These are phyloP conservation scores for Rostrohypoxylon terebratum DNA, from an alignment of 495 filamentous ascomycete genomes.

Conservation along the genomic window DNA sequence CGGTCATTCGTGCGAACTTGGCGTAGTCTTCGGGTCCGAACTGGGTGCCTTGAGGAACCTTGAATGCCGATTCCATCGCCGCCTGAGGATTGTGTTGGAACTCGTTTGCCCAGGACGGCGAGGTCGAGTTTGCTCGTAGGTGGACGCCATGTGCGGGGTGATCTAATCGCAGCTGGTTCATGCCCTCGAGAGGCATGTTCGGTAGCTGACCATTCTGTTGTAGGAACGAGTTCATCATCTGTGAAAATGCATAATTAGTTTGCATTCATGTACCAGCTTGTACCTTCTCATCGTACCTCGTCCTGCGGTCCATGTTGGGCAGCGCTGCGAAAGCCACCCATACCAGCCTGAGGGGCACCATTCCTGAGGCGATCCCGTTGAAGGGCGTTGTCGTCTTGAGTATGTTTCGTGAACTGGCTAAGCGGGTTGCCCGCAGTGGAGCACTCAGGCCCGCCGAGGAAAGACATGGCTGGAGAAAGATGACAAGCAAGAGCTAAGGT, in stretches of 20 bases:
- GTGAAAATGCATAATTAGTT: constrained; percentile 34
- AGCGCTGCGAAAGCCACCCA: constrained; percentile 59
- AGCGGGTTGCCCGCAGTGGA: constrained; percentile 96
- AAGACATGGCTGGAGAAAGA: constrained; percentile 74
- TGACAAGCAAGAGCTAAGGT: not conserved
- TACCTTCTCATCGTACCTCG: constrained; percentile 50
- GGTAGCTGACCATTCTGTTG: constrained; percentile 70
- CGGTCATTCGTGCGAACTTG: constrained; percentile 78
- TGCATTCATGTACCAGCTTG: not conserved
- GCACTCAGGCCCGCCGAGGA: constrained; percentile 89
- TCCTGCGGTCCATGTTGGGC: constrained; percentile 57
- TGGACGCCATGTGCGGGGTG: constrained; percentile 59
- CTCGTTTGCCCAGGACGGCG: constrained; percentile 67
- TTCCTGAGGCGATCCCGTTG: constrained; percentile 89
- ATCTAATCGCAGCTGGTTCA: constrained; percentile 56
- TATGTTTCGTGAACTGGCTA: constrained; percentile 94
- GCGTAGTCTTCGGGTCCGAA: constrained; percentile 90
- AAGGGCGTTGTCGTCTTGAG: constrained; percentile 92
- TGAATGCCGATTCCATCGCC: constrained; percentile 84
- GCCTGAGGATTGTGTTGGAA: constrained; percentile 72
- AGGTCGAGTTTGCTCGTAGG: constrained; percentile 67
- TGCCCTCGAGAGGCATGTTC: constrained; percentile 57
- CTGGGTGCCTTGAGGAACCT: constrained; percentile 66
- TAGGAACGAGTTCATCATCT: constrained; percentile 96
- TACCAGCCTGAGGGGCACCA: constrained; percentile 64